phyloP scores from a whole-genome alignment of 116 monocot genomes.

The Trichopus zeylanicus region DNA sequence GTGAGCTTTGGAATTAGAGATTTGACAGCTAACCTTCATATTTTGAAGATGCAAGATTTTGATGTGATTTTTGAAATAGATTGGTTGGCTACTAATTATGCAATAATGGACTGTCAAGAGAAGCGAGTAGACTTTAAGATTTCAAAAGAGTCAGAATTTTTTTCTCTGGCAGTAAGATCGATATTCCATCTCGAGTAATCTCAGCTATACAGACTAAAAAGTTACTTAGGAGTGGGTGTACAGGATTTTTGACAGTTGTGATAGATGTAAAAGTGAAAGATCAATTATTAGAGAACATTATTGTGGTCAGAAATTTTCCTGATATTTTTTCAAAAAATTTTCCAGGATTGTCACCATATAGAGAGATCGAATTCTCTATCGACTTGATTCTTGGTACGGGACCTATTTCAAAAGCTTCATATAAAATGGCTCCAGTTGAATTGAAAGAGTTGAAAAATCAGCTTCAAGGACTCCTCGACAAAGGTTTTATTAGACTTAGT shows the following conservation, averaged over 20 bases:
- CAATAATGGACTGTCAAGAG: no score
- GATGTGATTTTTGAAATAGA: no score
- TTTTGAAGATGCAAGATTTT: constrained; percentile 11
- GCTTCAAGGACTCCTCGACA: neutral
- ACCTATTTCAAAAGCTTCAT: constrained; percentile 1
- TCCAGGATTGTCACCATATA: no score
- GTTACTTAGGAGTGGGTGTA: neutral
- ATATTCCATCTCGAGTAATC: neutral
- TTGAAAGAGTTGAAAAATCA: constrained; percentile 3
- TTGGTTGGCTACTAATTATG: no score
- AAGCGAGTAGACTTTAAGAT: neutral
- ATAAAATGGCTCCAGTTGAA: constrained; percentile 1
- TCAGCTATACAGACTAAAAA: no score
- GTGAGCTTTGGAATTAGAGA: no score
- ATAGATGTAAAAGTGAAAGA: neutral
- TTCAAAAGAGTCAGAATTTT: neutral
- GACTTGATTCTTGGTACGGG: no score
- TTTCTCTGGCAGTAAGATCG: neutral
- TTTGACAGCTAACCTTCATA: constrained; percentile 7
- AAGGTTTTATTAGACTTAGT: neutral
- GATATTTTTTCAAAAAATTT: no score
- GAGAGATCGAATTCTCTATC: no score
- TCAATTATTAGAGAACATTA: no score
- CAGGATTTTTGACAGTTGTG: neutral
- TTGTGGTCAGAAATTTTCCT: no score